Base-by-base conservation (phyloP, 2,329 filamentous ascomycete genomes). In the Ophiostoma piceae region DNA sequence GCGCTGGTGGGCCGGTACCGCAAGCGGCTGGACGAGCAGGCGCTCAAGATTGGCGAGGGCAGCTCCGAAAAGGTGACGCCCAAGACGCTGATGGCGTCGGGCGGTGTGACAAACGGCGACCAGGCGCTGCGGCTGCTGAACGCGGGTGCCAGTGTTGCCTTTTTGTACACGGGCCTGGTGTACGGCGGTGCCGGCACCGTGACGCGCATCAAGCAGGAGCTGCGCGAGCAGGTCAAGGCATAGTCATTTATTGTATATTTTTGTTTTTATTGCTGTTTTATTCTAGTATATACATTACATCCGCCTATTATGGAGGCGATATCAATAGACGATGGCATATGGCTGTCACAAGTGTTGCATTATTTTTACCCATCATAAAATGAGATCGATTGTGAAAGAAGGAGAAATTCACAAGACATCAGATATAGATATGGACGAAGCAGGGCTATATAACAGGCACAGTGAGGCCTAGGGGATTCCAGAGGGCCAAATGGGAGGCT, bases 1-100 rank as follows among this genome's bases (percentile, higher is more conserved):
- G 84, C 86, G 7, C 83, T 99, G 9, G 94, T 98, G 0, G 88
- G 85, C 71, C 87, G 88, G 74, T 99, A 98, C 79, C 86, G 93
- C 70, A 83, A 84, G 74, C 82, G 89, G 76, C 82, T 94, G 41
- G 89, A 91, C 73, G 79, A 78, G 2, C 75, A 75, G 51, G 74
- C 76, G 32, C 75, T 77, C 1, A 77, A 57, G 74, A 71, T 75
- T 2, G 75, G 73, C 5, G 76, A 77, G 19, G 76, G 73, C 73
- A 22, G 65, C 22, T 22, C 65, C 3, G n/a, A 43, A 22, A 65
- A 64, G 60, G 65, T 32, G 12, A 51, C 75, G 22, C 74, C 67
- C 39, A 97, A 97, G 80, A 89, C 93, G 68, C 90, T 99, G 72
- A 98, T 98, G 77, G 94, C 94, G 0, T 95, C 92, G 0, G 95